phyloP scores from a whole-genome alignment of 2,329 filamentous ascomycete species.

The Penicillium sp. region DNA sequence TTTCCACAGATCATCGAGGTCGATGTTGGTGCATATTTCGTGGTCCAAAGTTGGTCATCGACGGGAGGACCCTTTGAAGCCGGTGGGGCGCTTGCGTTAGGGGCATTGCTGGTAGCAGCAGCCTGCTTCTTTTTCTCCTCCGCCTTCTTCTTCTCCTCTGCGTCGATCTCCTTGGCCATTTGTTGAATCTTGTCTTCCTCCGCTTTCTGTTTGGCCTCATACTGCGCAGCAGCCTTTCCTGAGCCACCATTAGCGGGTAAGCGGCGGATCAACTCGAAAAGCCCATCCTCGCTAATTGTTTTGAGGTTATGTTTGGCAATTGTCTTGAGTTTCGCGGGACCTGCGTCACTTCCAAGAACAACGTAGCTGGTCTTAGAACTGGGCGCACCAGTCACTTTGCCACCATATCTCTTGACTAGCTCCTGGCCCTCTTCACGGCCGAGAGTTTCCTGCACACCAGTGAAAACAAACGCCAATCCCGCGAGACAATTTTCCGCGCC shows the following conservation, averaged over 20 bases:
- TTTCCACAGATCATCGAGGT: constrained; percentile 92
- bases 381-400: constrained; percentile 80
- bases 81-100: constrained; percentile 37
- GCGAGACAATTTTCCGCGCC: constrained; percentile 87
- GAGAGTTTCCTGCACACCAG: constrained; percentile 77
- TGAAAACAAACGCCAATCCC: constrained; percentile 92
- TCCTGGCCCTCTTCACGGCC: constrained; percentile 81
- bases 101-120: constrained; percentile 31
- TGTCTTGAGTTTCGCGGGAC: constrained; percentile 86
- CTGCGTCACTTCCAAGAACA: constrained; percentile 85
- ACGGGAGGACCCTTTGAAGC: constrained; percentile 46
- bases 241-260: constrained; percentile 84
- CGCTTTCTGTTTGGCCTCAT: constrained; percentile 77
- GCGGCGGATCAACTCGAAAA: constrained; percentile 79
- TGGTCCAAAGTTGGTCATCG: constrained; percentile 79
- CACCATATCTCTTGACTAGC: constrained; percentile 89
- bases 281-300: constrained; percentile 89
- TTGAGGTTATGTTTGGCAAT: constrained; percentile 78
- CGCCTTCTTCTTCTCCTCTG: constrained; percentile 63
- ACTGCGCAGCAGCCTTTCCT: constrained; percentile 82
- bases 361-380: constrained; percentile 95
- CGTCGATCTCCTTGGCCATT: constrained; percentile 82
- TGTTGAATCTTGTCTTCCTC: constrained; percentile 80
- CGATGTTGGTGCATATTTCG: constrained; percentile 86
- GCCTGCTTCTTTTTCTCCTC: constrained; percentile 41